Percentiles rank a stretch among this genome's conserved stretches.
Evolutionary conservation across 1,284 basidiomycete genomes (phyloP).

Genomic region (Athelia psychrophila): DNA sequence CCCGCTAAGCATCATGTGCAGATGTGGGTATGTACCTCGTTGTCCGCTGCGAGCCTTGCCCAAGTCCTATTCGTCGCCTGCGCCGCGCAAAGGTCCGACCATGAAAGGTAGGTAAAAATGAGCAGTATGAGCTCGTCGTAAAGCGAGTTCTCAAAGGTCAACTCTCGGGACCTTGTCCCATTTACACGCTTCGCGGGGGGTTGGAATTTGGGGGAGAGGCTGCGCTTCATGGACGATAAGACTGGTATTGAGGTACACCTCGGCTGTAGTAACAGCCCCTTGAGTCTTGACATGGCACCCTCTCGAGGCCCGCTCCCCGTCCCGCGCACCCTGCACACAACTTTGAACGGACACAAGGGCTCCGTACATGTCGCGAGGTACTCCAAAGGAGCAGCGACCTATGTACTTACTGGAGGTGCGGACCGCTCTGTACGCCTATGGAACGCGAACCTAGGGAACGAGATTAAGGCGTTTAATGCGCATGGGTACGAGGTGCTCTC

Average conservation of each 20-base stretch:
- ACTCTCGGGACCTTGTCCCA: slow-evolving; percentile 13
- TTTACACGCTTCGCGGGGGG: slow-evolving; percentile 61
- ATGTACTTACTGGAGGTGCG: slow-evolving; percentile 88
- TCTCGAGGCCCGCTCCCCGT: slow-evolving; percentile 59
- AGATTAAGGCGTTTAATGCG: slow-evolving; percentile 87
- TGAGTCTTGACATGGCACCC: slow-evolving; percentile 48
- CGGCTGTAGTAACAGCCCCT: not conserved
- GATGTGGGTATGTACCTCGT: slow-evolving; percentile 44
- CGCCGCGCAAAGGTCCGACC: slow-evolving; percentile 60
- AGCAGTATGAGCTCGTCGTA: slow-evolving; percentile 74
- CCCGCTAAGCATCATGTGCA: slow-evolving; percentile 21
- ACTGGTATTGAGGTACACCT: no score
- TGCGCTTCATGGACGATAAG: slow-evolving; percentile 56
- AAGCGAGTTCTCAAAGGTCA: slow-evolving; percentile 53
- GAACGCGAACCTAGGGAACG: slow-evolving; percentile 82
- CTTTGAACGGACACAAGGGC: slow-evolving; percentile 68
- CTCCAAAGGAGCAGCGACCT: slow-evolving; percentile 83
- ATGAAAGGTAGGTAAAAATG: slow-evolving; percentile 70
- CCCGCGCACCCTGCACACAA: slow-evolving; percentile 58
- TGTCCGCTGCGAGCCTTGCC: slow-evolving; percentile 57
- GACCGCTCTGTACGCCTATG: slow-evolving; percentile 90
- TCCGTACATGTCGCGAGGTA: slow-evolving; percentile 84
- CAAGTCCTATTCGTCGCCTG: slow-evolving; percentile 67
- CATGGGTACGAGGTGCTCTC: slow-evolving; percentile 96
- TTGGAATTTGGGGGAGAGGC: slow-evolving; percentile 43